phyloP scores from a whole-genome alignment of 129 eudicot genomes.

The Flaveria bidentis region DNA sequence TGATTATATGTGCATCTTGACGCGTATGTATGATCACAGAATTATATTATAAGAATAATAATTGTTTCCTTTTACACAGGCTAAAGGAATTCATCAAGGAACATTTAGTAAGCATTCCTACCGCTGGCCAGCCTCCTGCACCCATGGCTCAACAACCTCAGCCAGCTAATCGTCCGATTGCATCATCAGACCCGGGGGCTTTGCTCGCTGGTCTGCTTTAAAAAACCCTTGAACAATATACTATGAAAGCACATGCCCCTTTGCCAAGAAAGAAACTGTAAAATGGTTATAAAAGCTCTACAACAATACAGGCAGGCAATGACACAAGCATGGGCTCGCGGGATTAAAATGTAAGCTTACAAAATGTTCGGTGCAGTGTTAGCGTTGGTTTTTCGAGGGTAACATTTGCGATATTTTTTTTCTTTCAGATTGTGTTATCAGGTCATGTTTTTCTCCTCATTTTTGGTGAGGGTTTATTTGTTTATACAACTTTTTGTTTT shows the following conservation, averaged over 20 bases:
- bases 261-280: constrained; percentile 30
- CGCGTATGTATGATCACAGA: too few relatives aligned
- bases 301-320: constrained; percentile 27
- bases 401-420: constrained; percentile 38
- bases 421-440: constrained; percentile 38
- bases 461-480: constrained; percentile 42
- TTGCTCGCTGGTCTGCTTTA: constrained; percentile 90
- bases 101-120: constrained; percentile 69
- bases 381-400: constrained; percentile 42
- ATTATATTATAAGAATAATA: neutral
- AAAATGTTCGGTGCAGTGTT: constrained; percentile 40
- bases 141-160: constrained; percentile 52
- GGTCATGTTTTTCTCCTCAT: constrained; percentile 38
- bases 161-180: constrained; percentile 47
- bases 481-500: constrained; percentile 29
- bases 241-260: constrained; percentile 20
- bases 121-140: constrained; percentile 48
- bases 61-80: constrained; percentile 38
- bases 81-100: constrained; percentile 93
- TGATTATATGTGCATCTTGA: too few relatives aligned
- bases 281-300: constrained; percentile 39
- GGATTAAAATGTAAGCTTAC: constrained; percentile 33
- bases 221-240: neutral
- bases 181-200: constrained; percentile 86
- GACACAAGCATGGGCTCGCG: constrained; percentile 62